Conservation (phyloP, 495 filamentous ascomycete species). For the Penicillium coprophilum region DNA sequence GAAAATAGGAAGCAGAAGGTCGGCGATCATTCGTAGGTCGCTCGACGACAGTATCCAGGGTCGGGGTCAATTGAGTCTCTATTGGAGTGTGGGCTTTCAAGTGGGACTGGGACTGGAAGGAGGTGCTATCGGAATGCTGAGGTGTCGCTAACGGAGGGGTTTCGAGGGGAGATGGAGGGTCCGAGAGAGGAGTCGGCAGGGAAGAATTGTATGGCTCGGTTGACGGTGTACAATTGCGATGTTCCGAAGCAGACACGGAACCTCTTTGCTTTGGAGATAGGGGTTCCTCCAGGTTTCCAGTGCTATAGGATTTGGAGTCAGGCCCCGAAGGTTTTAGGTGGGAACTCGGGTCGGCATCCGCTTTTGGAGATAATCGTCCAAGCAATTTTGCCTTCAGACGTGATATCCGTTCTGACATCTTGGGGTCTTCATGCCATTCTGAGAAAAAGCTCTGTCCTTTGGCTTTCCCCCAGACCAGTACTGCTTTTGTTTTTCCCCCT, state of each 20-base stretch:
- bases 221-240: conserved; percentile 15
- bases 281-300: conserved; percentile 5
- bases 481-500: neutral
- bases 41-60: conserved; percentile 36
- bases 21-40: conserved; percentile 19
- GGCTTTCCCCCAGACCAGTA: neutral
- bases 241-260: conserved; percentile 14
- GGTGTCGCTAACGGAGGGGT: conserved; percentile 25
- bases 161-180: conserved; percentile 19
- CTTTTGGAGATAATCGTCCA: conserved; percentile 42
- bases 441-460: neutral
- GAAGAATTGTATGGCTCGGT: conserved; percentile 22
- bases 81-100: conserved; percentile 17
- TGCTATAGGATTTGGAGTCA: conserved; percentile 28
- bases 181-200: conserved; percentile 27
- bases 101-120: conserved; percentile 18
- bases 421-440: conserved; percentile 12
- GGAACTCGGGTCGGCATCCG: conserved; percentile 33
- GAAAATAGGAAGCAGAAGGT: conserved; percentile 21
- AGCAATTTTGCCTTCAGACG: conserved; percentile 41
- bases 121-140: conserved; percentile 29
- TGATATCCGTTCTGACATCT: conserved; percentile 39
- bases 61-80: conserved; percentile 34
- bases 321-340: conserved; percentile 26
- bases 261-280: conserved; percentile 9